Evolutionary conservation across 2,329 filamentous ascomycete genomes (phyloP).

Genomic region (Hysterium pulicare): DNA sequence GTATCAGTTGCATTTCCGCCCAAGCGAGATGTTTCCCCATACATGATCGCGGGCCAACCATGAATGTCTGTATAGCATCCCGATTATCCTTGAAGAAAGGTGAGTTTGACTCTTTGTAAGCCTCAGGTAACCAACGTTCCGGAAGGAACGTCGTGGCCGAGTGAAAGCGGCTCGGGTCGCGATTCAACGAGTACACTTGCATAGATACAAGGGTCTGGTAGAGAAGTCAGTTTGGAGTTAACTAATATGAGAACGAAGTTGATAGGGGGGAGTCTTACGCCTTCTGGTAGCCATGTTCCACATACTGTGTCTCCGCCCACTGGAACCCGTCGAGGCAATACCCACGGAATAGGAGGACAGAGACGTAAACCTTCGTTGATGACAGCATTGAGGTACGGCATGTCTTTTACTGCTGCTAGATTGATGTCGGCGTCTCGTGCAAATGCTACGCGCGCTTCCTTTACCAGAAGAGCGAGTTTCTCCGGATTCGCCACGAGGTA

Average conservation of each 20-base stretch:
- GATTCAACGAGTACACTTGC: conserved; percentile 1
- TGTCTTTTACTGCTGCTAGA: background rate
- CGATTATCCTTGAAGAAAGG: conserved; percentile 25
- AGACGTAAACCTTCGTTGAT: conserved; percentile 2
- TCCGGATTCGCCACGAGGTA: conserved; percentile 13
- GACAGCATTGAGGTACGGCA: background rate
- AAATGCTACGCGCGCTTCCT: conserved; percentile 8
- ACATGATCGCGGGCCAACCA: conserved; percentile 28
- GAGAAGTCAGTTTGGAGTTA: background rate
- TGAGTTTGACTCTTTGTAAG: conserved; percentile 10
- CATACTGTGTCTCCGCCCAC: conserved; percentile 21
- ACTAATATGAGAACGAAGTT: background rate
- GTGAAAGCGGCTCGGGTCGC: conserved; percentile 12
- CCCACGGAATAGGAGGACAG: conserved; percentile 14
- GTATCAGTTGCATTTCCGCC: conserved; percentile 33
- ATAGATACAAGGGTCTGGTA: conserved; percentile 17
- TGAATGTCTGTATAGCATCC: conserved; percentile 28
- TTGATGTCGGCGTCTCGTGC: conserved; percentile 6
- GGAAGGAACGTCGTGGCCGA: conserved; percentile 16
- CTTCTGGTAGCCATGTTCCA: conserved; percentile 24
- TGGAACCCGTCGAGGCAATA: conserved; percentile 23
- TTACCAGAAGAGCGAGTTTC: conserved; percentile 6
- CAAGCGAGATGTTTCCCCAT: conserved; percentile 32
- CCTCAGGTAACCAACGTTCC: conserved; percentile 20
- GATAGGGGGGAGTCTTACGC: conserved; percentile 9